These are phyloP conservation scores for Halophytophthora polymorphica DNA, from an alignment of 352 stramenopile species.

Conservation along the genomic window DNA sequence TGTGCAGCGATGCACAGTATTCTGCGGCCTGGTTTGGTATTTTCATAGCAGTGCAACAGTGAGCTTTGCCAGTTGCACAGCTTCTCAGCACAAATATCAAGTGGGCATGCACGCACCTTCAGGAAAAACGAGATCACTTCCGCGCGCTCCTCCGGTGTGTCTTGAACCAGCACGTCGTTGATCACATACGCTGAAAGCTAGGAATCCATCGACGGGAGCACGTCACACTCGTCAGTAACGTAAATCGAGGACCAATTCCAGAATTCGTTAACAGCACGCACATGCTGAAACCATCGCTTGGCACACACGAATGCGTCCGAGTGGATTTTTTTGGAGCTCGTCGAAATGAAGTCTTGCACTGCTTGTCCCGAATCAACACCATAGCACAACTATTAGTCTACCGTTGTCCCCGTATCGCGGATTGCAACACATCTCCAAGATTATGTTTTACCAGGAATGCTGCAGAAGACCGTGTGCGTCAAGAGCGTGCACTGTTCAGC, in stretches of 20 bases:
- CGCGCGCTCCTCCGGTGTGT: slow-evolving; percentile 55
- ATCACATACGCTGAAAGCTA: slow-evolving; percentile 82
- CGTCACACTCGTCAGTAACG: neutral
- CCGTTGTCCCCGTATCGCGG: neutral
- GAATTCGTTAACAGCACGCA: slow-evolving; percentile 23
- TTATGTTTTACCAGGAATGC: slow-evolving; percentile 55
- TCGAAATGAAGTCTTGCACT: slow-evolving; percentile 76
- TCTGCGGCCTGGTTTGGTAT: slow-evolving; percentile 72
- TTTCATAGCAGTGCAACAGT: no score
- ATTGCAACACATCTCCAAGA: neutral
- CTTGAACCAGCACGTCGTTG: slow-evolving; percentile 75
- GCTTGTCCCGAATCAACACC: neutral
- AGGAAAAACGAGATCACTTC: slow-evolving; percentile 81
- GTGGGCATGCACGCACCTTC: no score
- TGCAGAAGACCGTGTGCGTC: slow-evolving; percentile 76
- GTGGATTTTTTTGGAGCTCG: slow-evolving; percentile 47
- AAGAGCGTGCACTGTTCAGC: slow-evolving; percentile 76
- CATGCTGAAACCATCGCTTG: slow-evolving; percentile 85
- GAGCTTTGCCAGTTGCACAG: no score
- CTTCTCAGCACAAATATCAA: no score
- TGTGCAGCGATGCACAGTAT: slow-evolving; percentile 65
- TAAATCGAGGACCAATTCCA: neutral
- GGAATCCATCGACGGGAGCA: slow-evolving; percentile 1
- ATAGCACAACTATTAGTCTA: neutral
- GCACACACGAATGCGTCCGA: slow-evolving; percentile 57